Evolutionary conservation across 1,284 basidiomycete genomes (phyloP), one percentile per base, ranked within the genome.

Genomic region (Blastosporella zonata): DNA sequence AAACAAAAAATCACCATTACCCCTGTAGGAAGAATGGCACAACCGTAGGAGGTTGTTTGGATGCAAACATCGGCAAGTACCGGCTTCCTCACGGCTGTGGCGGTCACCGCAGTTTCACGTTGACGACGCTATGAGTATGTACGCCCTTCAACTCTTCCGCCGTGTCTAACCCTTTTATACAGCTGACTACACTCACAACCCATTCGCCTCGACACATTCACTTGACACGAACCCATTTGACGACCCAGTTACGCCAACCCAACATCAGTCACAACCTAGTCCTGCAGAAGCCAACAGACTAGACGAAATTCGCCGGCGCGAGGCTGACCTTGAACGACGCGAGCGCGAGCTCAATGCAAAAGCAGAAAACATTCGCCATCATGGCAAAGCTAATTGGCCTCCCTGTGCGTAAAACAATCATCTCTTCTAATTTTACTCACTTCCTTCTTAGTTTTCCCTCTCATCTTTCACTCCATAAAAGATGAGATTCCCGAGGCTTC

Each of bases 321-420:
- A 94, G 68, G 75, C 74, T 41, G 90, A 94, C 59, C 73, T 95
- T n/a, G 82, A 84, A 61, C 74, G 82, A 54, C 73, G 91, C 56
- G 91, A 93, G 65, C 68, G 74, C 25, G 86, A 91, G 51, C 74
- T 93, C 46, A 75, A 67, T 52, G 71, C 77, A 58, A 81, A 78
- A 60, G 74, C 81, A 15, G 87, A 92, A 36, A 77, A 89, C 60
- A 82, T 95, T 53, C 78, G 87, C 58, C 78, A 72, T 52, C 82
- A 90, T 63, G 93, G 93, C 33, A 81, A 84, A 56, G 94, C 89
- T 66, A 96, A 96, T 67, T 96, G 89, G 84, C 93, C 93, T 17
- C 82, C 82, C 17, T 93, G 89, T 89, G 54, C 59, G 83, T 13
- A 27, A 13, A 36, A 50, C 44, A 47, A 37, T 35, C 47, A 42